These are phyloP conservation scores for Urtica urens DNA, from an alignment of 306 rosid genomes.

Conservation along the genomic window DNA sequence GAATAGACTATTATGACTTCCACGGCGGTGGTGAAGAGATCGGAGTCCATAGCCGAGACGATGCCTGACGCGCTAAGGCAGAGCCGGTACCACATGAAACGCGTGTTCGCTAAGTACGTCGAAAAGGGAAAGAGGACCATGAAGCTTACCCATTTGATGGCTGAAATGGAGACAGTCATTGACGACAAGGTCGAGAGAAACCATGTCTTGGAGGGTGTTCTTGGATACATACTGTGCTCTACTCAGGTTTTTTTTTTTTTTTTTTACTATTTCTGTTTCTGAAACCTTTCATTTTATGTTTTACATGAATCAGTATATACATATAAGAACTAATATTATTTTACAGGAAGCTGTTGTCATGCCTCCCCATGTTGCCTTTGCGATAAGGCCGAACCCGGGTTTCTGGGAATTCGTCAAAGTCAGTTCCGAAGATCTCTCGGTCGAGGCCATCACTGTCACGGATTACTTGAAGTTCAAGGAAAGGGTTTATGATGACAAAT, in stretches of 20 bases:
- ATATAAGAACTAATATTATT: not conserved
- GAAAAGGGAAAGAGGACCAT: conserved; percentile 64
- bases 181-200: conserved; percentile 48
- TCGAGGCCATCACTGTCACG: conserved; percentile 39
- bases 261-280: not conserved
- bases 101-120: conserved; percentile 63
- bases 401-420: conserved; percentile 72
- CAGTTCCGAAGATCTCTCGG: conserved; percentile 51
- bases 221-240: conserved; percentile 52
- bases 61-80: conserved; percentile 76
- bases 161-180: conserved; percentile 49
- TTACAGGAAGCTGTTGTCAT: conserved; percentile 72
- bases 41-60: conserved; percentile 42
- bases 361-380: conserved; percentile 77
- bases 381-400: conserved; percentile 73
- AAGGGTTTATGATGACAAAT: conserved; percentile 41
- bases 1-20: conserved; percentile 31
- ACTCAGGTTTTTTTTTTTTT: conserved; percentile 49
- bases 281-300: not conserved
- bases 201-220: conserved; percentile 49
- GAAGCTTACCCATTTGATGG: conserved; percentile 60
- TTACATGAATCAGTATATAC: too few species aligned
- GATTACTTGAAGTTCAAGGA: conserved; percentile 64
- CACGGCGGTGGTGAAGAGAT: conserved; percentile 25
- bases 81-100: conserved; percentile 67